Conservation (phyloP, 805 yeast species). For the Zygoascus tannicola region DNA sequence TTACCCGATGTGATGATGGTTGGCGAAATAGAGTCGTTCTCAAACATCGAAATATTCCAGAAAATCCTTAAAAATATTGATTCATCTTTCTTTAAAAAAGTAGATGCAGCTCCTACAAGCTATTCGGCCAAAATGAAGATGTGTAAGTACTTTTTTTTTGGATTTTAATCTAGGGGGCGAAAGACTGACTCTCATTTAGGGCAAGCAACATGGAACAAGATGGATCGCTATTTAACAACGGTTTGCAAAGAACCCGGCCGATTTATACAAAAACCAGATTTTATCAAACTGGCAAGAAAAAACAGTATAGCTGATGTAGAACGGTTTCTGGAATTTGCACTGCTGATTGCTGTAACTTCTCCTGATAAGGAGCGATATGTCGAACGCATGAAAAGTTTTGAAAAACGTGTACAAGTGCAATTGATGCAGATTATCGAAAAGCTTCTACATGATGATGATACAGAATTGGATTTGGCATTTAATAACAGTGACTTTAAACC, state of each 20-base stretch:
- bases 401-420: not conserved
- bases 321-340: not conserved
- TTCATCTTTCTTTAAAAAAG: not conserved
- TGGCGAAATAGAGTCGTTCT: not conserved
- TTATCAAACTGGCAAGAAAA: not conserved
- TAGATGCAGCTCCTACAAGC: not conserved
- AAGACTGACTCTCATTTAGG: too few species aligned
- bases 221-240: not conserved
- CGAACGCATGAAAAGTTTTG: not conserved
- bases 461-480: too few species aligned
- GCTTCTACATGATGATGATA: too few species aligned
- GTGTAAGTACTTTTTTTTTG: not conserved
- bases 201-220: not conserved
- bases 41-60: not conserved
- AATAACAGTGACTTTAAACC: too few species aligned
- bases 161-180: too few species aligned
- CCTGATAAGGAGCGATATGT: not conserved
- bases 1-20: not conserved
- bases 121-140: not conserved
- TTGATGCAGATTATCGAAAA: not conserved
- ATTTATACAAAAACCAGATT: not conserved
- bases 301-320: not conserved
- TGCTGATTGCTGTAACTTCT: not conserved
- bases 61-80: not conserved
- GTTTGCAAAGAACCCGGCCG: not conserved